A percentile compares a stretch with the other conserved stretches of the same genome.
These are phyloP conservation scores for Graphilbum fragrans DNA, from an alignment of 2,329 filamentous ascomycete species.

Conservation along the genomic window DNA sequence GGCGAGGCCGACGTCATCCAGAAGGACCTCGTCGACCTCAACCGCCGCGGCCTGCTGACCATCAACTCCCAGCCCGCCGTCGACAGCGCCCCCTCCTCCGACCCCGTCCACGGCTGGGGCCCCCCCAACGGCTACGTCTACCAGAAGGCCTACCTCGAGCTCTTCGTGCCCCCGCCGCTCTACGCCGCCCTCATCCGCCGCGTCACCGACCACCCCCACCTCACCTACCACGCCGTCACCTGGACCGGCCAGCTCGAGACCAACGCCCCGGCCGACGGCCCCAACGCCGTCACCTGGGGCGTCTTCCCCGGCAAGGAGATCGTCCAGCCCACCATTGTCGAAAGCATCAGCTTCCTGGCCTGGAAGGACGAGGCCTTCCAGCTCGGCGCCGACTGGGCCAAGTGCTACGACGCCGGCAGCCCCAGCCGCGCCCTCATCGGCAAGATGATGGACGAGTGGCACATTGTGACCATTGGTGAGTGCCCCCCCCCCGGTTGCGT, in stretches of 20 bases:
- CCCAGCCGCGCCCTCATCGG: conserved; percentile 72
- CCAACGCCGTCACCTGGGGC: conserved; percentile 98
- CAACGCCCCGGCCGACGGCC: conserved; percentile 74
- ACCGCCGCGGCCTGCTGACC: conserved; percentile 76
- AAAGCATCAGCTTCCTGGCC: conserved; percentile 91
- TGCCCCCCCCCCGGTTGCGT: no score
- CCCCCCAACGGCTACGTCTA: conserved; percentile 93
- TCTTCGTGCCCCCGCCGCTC: conserved; percentile 71
- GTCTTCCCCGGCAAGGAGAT: conserved; percentile 98
- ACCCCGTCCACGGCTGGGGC: conserved; percentile 87
- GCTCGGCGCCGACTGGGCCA: conserved; percentile 85
- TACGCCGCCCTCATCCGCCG: conserved; percentile 66
- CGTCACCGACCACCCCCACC: conserved; percentile 63
- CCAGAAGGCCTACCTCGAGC: conserved; percentile 93
- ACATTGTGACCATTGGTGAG: conserved; percentile 87
- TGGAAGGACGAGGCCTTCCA: conserved; percentile 98
- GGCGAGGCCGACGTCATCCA: conserved; percentile 71
- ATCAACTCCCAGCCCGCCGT: conserved; percentile 97
- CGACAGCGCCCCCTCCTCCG: conserved; percentile 76
- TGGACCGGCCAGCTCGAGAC: conserved; percentile 71
- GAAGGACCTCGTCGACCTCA: conserved; percentile 65
- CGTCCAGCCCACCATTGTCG: conserved; percentile 99
- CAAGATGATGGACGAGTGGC: conserved; percentile 80
- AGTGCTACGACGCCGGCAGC: conserved; percentile 68
- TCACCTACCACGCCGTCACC: conserved; percentile 92